Conservation (phyloP, 2,329 filamentous ascomycete genomes). For the Colletotrichum agaves region DNA sequence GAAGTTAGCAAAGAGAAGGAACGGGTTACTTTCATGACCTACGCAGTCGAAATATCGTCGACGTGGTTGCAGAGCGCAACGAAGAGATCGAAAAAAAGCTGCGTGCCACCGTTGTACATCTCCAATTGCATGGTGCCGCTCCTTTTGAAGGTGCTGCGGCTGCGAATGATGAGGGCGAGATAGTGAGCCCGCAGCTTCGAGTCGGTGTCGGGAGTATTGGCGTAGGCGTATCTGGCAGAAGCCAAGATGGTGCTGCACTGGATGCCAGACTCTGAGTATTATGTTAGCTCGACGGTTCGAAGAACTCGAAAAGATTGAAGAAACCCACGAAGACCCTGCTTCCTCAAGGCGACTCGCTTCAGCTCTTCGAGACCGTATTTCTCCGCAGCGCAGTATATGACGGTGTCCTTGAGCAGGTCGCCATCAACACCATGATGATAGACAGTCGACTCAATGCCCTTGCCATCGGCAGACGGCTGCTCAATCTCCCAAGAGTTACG, state of each 20-base stretch:
- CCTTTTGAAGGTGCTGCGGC: conserved; percentile 87
- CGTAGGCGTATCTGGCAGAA: conserved; percentile 90
- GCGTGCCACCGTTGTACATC: conserved; percentile 86
- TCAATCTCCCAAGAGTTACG: conserved; percentile 87
- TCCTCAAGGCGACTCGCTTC: conserved; percentile 84
- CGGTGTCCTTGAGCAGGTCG: conserved; percentile 85
- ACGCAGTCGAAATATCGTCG: conserved; percentile 72
- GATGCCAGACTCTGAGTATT: conserved; percentile 73
- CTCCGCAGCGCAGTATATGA: conserved; percentile 90
- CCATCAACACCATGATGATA: conserved; percentile 73
- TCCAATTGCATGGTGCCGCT: conserved; percentile 96
- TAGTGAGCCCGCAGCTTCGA: conserved; percentile 93
- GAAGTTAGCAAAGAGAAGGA: not conserved
- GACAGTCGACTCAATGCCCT: conserved; percentile 71
- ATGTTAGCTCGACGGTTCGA: conserved; percentile 5
- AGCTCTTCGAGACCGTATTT: conserved; percentile 86
- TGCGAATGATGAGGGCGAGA: conserved; percentile 90
- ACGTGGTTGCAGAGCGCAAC: conserved; percentile 94
- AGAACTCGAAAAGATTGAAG: not conserved
- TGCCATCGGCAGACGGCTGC: conserved; percentile 60
- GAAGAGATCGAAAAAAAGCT: conserved; percentile 93
- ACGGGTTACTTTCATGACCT: conserved; percentile 45
- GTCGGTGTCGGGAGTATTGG: conserved; percentile 88
- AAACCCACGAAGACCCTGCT: conserved; percentile 82
- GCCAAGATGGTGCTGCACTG: conserved; percentile 86